These are phyloP conservation scores for Lepiota subincarnata DNA, from an alignment of 768 basidiomycete species.

Conservation along the genomic window DNA sequence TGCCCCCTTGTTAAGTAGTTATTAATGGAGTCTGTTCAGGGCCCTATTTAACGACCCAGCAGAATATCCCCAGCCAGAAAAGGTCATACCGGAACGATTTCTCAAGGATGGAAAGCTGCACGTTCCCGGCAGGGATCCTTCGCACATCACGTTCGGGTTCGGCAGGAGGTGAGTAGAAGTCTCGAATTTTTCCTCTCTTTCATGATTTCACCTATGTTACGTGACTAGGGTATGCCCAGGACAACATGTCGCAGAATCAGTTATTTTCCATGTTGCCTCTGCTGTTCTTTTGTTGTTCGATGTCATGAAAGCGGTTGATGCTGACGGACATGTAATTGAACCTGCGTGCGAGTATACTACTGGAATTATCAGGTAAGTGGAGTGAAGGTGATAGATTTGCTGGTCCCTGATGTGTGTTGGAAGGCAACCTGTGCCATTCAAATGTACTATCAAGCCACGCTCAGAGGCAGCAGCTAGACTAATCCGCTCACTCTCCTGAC, in stretches of 20 bases:
- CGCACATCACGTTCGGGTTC: constrained; percentile 51
- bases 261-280: constrained; percentile 40
- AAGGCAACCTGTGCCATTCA: constrained; percentile 25
- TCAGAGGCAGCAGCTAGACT: constrained; percentile 25
- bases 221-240: constrained; percentile 46
- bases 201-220: neutral
- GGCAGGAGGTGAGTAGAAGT: constrained; percentile 43
- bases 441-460: constrained; percentile 41
- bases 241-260: constrained; percentile 44
- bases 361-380: constrained; percentile 43
- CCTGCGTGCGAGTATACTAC: constrained; percentile 32
- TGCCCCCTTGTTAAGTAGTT: constrained; percentile 14
- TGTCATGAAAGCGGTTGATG: constrained; percentile 36
- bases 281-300: constrained; percentile 41
- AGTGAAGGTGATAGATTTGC: neutral
- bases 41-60: constrained; percentile 17
- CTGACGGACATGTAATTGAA: constrained; percentile 33
- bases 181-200: constrained; percentile 26
- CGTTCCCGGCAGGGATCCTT: constrained; percentile 32
- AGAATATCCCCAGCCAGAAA: constrained; percentile 41
- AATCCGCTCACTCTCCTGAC: constrained; percentile 13
- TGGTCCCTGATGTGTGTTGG: neutral
- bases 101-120: constrained; percentile 31
- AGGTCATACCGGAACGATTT: constrained; percentile 48
- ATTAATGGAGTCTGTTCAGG: constrained; percentile 11